Evolutionary conservation across 2,329 filamentous ascomycete species (phyloP), one percentile per base, ranked within the genome.

Genomic region (Xylariaceae sp.): DNA sequence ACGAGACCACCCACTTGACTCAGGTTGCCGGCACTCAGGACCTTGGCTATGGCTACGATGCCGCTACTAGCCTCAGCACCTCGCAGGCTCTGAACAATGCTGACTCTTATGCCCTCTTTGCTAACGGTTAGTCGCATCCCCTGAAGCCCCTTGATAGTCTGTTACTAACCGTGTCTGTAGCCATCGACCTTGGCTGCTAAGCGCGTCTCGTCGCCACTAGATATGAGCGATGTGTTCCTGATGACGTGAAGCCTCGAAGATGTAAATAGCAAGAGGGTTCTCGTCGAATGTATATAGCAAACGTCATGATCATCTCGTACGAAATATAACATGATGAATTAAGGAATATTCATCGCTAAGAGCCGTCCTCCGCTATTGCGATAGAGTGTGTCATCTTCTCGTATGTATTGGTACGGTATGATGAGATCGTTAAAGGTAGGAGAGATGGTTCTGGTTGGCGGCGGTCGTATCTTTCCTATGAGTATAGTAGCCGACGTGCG

Each of bases 1-100:
- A 89, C 67, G 87, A 89, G 76, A 76, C 79, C 65, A 87, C 86
- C 7, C 87, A 89, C 68, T 63, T 80, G 77, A 80, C n/a, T 73
- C 79, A 69, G 77, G 74, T 73, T 62, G 82, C 82, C 58, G 82
- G 84, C 7, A 88, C 85, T 1, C 71, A 78, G 1, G 86, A 89
- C 67, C 74, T 80, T 55, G 80, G 76, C 34, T 88, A 87, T 66
- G 70, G 76, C 2, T 77, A 83, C 58, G 76, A 73, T 48, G 84
- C 82, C 52, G 80, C 84, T 61, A 65, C 71, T 11, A 67, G 72
- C 4, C 70, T 88, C 62, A 75, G 72, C 4, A 75, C 76, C 0
- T 65, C 71, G 3, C 72, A 82, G 67, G 84, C 85, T 53, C 68
- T 88, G 7, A 76, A 79, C 66, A 87, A 89, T 63, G 87, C 87